Evolutionary conservation across 352 stramenopile species (phyloP).

Genomic region (Pilasporangium apinafurcum): DNA sequence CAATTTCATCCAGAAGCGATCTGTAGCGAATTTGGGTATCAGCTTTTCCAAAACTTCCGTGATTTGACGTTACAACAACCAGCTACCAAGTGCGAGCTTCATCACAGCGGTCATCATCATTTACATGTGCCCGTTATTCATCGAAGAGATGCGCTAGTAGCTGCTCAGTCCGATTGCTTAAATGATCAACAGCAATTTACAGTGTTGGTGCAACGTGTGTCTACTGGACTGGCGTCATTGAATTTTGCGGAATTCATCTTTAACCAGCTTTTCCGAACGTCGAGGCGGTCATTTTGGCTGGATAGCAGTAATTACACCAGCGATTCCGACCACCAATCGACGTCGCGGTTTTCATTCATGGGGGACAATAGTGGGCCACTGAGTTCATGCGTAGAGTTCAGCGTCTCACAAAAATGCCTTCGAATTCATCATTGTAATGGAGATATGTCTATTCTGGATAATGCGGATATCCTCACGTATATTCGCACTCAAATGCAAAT

Average conservation of each 20-base stretch:
- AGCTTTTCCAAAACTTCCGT: constrained; percentile 88
- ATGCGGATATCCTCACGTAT: constrained; percentile 28
- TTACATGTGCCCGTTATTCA: not conserved
- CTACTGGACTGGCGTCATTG: constrained; percentile 31
- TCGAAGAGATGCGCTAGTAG: not conserved
- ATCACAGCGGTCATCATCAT: constrained; percentile 34
- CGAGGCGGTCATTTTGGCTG: constrained; percentile 66
- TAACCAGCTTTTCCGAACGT: constrained; percentile 29
- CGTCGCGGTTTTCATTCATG: constrained; percentile 69
- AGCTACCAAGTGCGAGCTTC: constrained; percentile 35
- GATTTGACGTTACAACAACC: constrained; percentile 43
- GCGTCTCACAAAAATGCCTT: constrained; percentile 42
- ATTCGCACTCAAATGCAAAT: constrained; percentile 28
- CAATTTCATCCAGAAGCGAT: constrained; percentile 98
- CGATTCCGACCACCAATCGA: not conserved
- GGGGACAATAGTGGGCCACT: constrained; percentile 54
- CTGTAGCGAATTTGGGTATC: constrained; percentile 79
- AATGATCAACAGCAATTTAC: constrained; percentile 6
- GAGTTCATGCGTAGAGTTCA: constrained; percentile 57
- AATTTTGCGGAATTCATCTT: constrained; percentile 65
- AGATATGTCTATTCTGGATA: constrained; percentile 5
- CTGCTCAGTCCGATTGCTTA: not conserved
- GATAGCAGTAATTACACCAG: constrained; percentile 69
- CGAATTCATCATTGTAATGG: constrained; percentile 18
- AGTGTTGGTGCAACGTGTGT: constrained; percentile 32